Base-by-base conservation (phyloP, 2,329 filamentous ascomycete species). In the Xylariaceae sp. region DNA sequence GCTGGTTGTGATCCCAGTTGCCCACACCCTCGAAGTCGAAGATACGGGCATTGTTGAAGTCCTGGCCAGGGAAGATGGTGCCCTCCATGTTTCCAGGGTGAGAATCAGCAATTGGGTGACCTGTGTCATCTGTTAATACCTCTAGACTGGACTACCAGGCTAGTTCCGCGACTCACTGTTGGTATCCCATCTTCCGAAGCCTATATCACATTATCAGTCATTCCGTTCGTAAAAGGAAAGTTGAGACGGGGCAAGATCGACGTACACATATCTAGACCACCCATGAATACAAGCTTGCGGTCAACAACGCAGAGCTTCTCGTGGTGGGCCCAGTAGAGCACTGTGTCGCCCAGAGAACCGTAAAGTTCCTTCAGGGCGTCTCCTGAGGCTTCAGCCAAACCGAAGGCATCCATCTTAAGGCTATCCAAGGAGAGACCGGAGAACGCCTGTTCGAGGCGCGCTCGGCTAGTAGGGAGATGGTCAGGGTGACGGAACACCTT, bases 321-420 rank as follows among this genome's bases (percentile, higher is more conserved):
- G 67, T 96, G 92, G 68, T 96, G 92, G 2, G 91, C 90, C 92
- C 92, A 96, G 74, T 90, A 96, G 1, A 96, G 76, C 9, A 96
- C 88, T 1, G 92, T 84, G 66, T 89, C 91, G 37, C 92, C 89
- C 39, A 85, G 85, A 53, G 89, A 87, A 56, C 92, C 92, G 69
- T 96, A 96, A 0, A 96, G 75, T 0, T 87, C 84, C 71, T 91
- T 89, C 53, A 96, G 71, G 1, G 88, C 83, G 68, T 94, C 89
- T 23, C 80, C 80, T 0, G 89, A 88, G 49, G 92, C 78, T 67
- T 87, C 87, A 15, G 85, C 81, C 0, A 86, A 73, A 52, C 79
- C 72, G 80, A 84, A 69, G 71, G 81, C 13, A 37, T 69, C 68
- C 56, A 71, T 56, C 39, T 60, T 68, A 11, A 70, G 62, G 6